phyloP scores from a whole-genome alignment of 345 rosid species.

The Gossypium anomalum region DNA sequence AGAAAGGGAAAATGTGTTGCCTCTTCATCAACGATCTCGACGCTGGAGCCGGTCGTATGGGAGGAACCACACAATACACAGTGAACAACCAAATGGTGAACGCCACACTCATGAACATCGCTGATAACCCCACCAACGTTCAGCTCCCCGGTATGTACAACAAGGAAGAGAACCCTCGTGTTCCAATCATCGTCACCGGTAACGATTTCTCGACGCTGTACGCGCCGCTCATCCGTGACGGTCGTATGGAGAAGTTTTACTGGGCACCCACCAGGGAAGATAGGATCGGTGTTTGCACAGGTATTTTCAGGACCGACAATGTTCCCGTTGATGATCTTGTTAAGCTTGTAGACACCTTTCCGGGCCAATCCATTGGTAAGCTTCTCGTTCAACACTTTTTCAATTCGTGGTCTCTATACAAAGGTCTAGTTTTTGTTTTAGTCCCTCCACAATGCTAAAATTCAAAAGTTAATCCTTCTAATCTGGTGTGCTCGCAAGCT shows the following conservation, averaged over 20 bases:
- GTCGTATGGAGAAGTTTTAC: conserved; percentile 99
- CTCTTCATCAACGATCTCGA: conserved; percentile 98
- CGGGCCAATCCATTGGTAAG: conserved; percentile 91
- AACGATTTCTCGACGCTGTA: conserved; percentile 98
- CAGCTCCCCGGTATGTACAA: conserved; percentile 99
- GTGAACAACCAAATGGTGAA: conserved; percentile 99
- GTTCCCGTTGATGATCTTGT: conserved; percentile 47
- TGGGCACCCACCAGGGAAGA: conserved; percentile 98
- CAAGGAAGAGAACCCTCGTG: conserved; percentile 95
- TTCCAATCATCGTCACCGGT: conserved; percentile 93
- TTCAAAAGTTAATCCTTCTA: too few species aligned
- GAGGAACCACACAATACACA: conserved; percentile 96
- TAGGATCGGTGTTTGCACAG: conserved; percentile 84
- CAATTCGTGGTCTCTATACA: too few species aligned
- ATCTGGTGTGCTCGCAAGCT: too few species aligned
- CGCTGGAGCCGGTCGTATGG: conserved; percentile 93
- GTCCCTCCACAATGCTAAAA: background rate
- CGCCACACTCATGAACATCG: conserved; percentile 99
- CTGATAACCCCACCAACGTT: conserved; percentile 86
- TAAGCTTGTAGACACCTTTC: conserved; percentile 80
- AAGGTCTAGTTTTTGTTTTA: background rate
- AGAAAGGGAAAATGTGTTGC: conserved; percentile 89
- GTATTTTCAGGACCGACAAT: conserved; percentile 71
- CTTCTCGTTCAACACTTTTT: background rate
- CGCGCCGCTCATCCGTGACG: conserved; percentile 98